Evolutionary conservation across 116 monocot genomes (phyloP), one percentile per base, ranked within the genome.

Genomic region (Iris pallida): DNA sequence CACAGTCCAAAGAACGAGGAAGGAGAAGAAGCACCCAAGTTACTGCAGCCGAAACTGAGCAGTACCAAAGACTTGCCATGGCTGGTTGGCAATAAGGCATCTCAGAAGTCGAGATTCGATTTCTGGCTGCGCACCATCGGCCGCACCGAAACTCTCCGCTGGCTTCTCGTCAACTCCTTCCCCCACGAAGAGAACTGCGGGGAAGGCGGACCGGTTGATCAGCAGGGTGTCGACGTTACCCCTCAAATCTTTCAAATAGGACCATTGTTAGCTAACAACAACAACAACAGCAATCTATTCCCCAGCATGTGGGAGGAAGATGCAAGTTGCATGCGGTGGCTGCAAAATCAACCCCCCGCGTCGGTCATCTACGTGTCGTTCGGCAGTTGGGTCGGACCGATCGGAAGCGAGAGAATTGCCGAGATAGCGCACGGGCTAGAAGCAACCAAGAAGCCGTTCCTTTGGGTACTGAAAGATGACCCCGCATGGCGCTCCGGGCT

Each of bases 351-450:
- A 55, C 54, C 16, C 4, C 78, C 76, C 0, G 12, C 8, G n/a
- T 84, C 89, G 0, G 84, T 86, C 15, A 63, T 93, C 49, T 93
- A 89, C 65, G 72, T 89, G 4, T 86, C 86, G 0, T 93, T 89
- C 15, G 93, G 93, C 5, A 92, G 76, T 17, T 83, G 85, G 88
- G 86, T 93, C 4, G 79, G 72, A 0, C 76, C 88, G 0, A 58
- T 89, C 41, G 73, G 75, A 0, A 43, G 65, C 6, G 85, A 85
- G 11, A 65, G 68, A 65, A 69, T 89, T 43, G 10, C 55, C 0
- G 86, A 88, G 71, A 55, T 89, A 1, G 93, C 93, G 10, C 57
- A 69, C 2, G 93, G 81, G 1, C 71, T 89, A 4, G 89, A 83
- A 63, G 71, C 74, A 14, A 66, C 77, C 5, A 58, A 65, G 3